These are phyloP conservation scores for Leishmania tropica DNA, from an alignment of 208 protist genomes.

Conservation along the genomic window DNA sequence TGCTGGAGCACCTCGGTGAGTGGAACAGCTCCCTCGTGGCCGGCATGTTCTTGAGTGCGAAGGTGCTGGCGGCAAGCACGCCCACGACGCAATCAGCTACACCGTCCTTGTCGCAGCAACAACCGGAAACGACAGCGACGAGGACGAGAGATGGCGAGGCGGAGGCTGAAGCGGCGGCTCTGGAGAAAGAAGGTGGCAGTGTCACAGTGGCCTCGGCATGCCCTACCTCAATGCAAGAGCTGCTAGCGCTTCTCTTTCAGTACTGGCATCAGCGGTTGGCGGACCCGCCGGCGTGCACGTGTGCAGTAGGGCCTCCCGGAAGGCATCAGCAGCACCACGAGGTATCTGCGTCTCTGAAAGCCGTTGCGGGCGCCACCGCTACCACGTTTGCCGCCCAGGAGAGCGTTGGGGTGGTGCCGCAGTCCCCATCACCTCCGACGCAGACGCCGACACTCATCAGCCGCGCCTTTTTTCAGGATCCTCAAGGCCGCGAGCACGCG, in stretches of 20 bases:
- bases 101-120: background rate
- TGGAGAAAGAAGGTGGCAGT: background rate
- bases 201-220: background rate
- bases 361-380: background rate
- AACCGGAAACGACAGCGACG: background rate
- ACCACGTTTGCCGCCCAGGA: background rate
- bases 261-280: conserved; percentile 23
- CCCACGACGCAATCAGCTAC: background rate
- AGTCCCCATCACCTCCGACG: background rate
- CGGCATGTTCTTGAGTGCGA: conserved; percentile 3
- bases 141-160: background rate
- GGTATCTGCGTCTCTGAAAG: background rate
- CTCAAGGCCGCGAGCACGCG: background rate
- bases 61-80: background rate
- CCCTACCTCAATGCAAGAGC: conserved; percentile 1
- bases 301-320: background rate
- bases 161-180: background rate
- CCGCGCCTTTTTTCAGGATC: conserved; percentile 15
- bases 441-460: conserved; percentile 27
- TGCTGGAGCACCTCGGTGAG: conserved; percentile 11
- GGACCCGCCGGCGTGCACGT: background rate
- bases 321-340: background rate
- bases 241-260: conserved; percentile 18
- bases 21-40: conserved; percentile 16
- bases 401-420: background rate